phyloP scores from a whole-genome alignment of 257 asterid species.

The Scutellaria barbata region DNA sequence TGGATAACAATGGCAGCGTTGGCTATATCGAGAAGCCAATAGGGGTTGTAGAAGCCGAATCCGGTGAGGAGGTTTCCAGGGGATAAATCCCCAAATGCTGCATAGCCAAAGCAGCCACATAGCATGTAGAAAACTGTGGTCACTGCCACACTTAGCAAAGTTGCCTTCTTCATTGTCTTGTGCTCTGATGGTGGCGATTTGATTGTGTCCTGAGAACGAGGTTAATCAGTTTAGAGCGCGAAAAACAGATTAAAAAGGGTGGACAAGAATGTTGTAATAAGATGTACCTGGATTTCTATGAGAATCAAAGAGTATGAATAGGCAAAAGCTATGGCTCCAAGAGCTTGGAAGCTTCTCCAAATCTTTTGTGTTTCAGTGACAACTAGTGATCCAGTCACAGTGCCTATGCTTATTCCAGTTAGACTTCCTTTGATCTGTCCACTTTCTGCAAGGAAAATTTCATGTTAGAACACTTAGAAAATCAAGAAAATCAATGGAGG shows the following conservation, averaged over 20 bases:
- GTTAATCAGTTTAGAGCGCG: no score
- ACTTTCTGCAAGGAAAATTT: constrained; percentile 43
- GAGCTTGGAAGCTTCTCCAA: constrained; percentile 82
- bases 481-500: not conserved
- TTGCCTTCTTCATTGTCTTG: constrained; percentile 85
- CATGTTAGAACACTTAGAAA: not conserved
- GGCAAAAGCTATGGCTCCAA: constrained; percentile 88
- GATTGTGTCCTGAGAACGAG: constrained; percentile 60
- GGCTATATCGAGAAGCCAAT: constrained; percentile 90
- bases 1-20: constrained; percentile 78
- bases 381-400: constrained; percentile 47
- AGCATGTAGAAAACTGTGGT: constrained; percentile 92
- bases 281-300: constrained; percentile 71
- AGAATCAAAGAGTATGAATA: constrained; percentile 83
- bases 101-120: constrained; percentile 89
- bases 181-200: constrained; percentile 79
- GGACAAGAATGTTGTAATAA: no score
- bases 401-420: constrained; percentile 77
- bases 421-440: constrained; percentile 70
- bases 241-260: not conserved
- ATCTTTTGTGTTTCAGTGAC: constrained; percentile 59
- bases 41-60: constrained; percentile 86
- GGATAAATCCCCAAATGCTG: constrained; percentile 85
- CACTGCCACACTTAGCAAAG: constrained; percentile 63
- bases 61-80: constrained; percentile 91